These are phyloP conservation scores for Hymenoscyphus repandus DNA, from an alignment of 2,329 filamentous ascomycete species.

Conservation along the genomic window DNA sequence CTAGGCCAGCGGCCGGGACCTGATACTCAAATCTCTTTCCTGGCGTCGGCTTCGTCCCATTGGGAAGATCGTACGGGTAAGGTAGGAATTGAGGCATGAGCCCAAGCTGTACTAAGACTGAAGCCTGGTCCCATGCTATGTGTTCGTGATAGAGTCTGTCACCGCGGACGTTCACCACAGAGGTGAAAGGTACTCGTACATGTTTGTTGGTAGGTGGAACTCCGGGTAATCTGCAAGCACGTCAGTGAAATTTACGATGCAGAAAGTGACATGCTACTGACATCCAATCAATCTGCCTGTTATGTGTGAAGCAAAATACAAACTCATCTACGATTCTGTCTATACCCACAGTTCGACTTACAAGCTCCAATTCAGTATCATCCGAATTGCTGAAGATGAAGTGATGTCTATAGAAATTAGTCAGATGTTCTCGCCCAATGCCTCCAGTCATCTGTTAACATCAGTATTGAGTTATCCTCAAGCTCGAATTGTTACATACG, in stretches of 20 bases:
- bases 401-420: constrained; percentile 70
- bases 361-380: constrained; percentile 62
- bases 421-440: constrained; percentile 56
- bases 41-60: constrained; percentile 27
- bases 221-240: constrained; percentile 44
- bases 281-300: constrained; percentile 63
- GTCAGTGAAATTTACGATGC: not conserved
- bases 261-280: constrained; percentile 34
- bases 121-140: constrained; percentile 65
- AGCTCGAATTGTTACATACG: constrained; percentile 34
- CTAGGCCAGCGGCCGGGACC: constrained; percentile 54
- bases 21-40: constrained; percentile 46
- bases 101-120: constrained; percentile 55
- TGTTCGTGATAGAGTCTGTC: constrained; percentile 67
- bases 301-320: constrained; percentile 59
- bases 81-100: constrained; percentile 39
- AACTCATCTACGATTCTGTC: constrained; percentile 71
- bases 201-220: constrained; percentile 50
- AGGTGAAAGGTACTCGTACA: constrained; percentile 57
- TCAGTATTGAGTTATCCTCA: not conserved
- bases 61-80: constrained; percentile 43
- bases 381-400: constrained; percentile 71
- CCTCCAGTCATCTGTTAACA: constrained; percentile 46
- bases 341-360: constrained; percentile 66
- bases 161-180: constrained; percentile 62